Percentiles rank a stretch among this genome's conserved stretches.
Evolutionary conservation across 805 yeast species (phyloP).

Genomic region (Myxozyma mucilagina): DNA sequence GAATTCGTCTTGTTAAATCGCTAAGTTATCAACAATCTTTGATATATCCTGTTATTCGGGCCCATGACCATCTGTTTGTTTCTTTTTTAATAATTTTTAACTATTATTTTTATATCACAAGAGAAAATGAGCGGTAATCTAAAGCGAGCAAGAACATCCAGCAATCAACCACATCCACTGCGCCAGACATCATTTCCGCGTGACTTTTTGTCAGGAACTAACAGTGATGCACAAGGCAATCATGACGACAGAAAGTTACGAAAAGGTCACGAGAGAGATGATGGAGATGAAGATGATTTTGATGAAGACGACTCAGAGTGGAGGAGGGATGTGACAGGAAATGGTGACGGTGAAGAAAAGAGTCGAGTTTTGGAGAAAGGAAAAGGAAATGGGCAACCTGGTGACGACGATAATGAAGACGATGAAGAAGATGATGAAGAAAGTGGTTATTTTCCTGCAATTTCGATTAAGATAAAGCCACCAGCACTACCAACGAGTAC

Average conservation of each 20-base stretch:
- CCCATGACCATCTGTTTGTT: too few relatives aligned
- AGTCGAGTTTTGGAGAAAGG: background rate
- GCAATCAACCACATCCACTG: slow-evolving; percentile 22
- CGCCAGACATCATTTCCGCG: slow-evolving; percentile 23
- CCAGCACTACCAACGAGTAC: background rate
- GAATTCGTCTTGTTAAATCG: too few relatives aligned
- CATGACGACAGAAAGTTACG: background rate
- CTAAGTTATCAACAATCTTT: too few relatives aligned
- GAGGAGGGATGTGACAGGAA: slow-evolving; percentile 11
- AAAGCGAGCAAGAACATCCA: background rate
- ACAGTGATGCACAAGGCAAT: background rate
- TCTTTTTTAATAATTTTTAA: too few relatives aligned
- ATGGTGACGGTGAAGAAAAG: background rate
- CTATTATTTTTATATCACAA: too few relatives aligned
- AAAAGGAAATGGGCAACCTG: background rate
- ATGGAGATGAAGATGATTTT: slow-evolving; percentile 32
- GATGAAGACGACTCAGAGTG: slow-evolving; percentile 11
- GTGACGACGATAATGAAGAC: background rate
- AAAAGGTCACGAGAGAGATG: slow-evolving; percentile 22
- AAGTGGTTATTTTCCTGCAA: background rate
- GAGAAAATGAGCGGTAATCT: too few relatives aligned
- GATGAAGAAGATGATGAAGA: background rate
- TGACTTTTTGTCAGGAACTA: slow-evolving; percentile 5
- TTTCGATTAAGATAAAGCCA: slow-evolving; percentile 2
- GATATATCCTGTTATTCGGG: too few relatives aligned